Evolutionary conservation across 2,329 filamentous ascomycete species (phyloP).

Genomic region (Cladophialophora carrionii): DNA sequence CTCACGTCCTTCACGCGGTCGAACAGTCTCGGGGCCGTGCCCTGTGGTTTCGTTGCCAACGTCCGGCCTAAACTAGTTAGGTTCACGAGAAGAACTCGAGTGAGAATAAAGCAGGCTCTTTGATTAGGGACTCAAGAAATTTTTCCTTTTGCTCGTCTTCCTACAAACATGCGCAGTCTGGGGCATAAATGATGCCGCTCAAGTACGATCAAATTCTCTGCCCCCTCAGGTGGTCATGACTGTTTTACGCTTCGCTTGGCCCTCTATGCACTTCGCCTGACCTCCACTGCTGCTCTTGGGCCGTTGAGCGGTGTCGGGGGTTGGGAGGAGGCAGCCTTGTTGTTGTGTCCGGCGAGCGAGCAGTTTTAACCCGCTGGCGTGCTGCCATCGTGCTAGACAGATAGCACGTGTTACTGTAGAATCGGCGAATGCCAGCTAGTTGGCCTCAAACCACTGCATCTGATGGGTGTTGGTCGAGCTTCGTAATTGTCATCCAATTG

Average conservation of each 20-base stretch:
- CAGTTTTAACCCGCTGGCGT: not conserved
- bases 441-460: not conserved
- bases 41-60: not conserved
- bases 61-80: not conserved
- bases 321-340: not conserved
- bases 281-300: not conserved
- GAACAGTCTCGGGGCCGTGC: not conserved
- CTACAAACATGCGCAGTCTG: not conserved
- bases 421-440: not conserved
- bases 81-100: not conserved
- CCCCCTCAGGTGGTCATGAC: not conserved
- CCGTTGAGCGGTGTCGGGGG: not conserved
- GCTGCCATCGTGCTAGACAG: not conserved
- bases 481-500: not conserved
- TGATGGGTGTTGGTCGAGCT: not conserved
- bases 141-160: not conserved
- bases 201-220: not conserved
- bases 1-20: not conserved
- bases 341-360: not conserved
- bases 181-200: not conserved
- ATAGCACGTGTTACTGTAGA: not conserved
- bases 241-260: constrained; percentile 2
- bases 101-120: not conserved
- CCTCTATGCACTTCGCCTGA: not conserved
- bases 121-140: not conserved